Evolutionary conservation across 2,329 filamentous ascomycete genomes (phyloP).

Genomic region (Fusarium multiceps): DNA sequence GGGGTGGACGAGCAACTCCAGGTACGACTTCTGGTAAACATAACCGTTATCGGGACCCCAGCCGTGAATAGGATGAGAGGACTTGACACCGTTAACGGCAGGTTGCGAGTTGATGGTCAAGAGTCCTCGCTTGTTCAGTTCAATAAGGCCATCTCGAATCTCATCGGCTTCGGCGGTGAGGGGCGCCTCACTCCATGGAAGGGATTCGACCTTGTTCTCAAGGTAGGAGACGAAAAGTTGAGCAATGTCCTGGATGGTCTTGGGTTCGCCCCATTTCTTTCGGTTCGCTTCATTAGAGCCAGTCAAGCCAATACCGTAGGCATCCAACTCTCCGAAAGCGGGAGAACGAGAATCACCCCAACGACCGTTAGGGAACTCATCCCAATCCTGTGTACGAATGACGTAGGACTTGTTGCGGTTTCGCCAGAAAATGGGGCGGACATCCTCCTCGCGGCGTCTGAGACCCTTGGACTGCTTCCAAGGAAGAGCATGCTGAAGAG

Average conservation of each 20-base stretch:
- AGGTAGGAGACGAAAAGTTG: constrained; percentile 88
- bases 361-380: constrained; percentile 97
- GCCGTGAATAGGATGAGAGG: constrained; percentile 85
- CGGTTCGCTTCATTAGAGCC: constrained; percentile 96
- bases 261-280: constrained; percentile 91
- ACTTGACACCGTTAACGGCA: constrained; percentile 90
- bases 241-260: constrained; percentile 81
- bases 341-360: constrained; percentile 98
- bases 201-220: constrained; percentile 78
- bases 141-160: constrained; percentile 80
- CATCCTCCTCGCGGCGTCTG: constrained; percentile 90
- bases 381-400: constrained; percentile 96
- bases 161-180: constrained; percentile 84
- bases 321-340: constrained; percentile 93
- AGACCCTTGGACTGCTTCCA: constrained; percentile 96
- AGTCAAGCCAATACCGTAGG: constrained; percentile 92
- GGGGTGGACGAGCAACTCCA: constrained; percentile 89
- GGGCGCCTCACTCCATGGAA: constrained; percentile 94
- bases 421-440: constrained; percentile 98
- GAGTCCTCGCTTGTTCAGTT: constrained; percentile 86
- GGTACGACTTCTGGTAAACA: constrained; percentile 97
- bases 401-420: constrained; percentile 97
- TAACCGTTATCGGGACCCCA: constrained; percentile 97
- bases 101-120: constrained; percentile 98
- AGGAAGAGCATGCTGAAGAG: constrained; percentile 88